Percentiles rank a stretch among this genome's conserved stretches.
Conservation (phyloP, 2,329 filamentous ascomycete species). For the Coleophoma cylindrospora region DNA sequence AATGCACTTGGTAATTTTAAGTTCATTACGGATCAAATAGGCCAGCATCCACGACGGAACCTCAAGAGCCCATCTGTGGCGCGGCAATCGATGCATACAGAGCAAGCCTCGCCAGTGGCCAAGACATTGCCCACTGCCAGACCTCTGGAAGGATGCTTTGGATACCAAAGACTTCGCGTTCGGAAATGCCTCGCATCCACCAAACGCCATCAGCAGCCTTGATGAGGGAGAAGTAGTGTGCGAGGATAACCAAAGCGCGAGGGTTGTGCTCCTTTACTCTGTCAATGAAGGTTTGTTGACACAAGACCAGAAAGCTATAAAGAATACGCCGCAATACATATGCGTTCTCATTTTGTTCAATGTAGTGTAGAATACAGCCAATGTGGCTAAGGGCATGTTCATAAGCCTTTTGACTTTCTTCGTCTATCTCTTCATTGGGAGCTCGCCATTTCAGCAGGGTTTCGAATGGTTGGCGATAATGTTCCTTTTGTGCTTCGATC, state of each 20-base stretch:
- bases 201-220: slow-evolving; percentile 25
- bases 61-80: too few species aligned
- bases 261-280: slow-evolving; percentile 4
- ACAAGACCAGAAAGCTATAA: slow-evolving; percentile 3
- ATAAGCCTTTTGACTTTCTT: slow-evolving; percentile 5
- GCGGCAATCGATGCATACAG: too few species aligned
- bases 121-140: slow-evolving; percentile 10
- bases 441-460: too few species aligned
- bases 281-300: slow-evolving; percentile 4
- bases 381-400: slow-evolving; percentile 5
- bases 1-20: too few species aligned
- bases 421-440: too few species aligned
- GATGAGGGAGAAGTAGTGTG: slow-evolving; percentile 26
- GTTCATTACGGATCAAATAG: too few species aligned
- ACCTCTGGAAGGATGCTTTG: slow-evolving; percentile 4
- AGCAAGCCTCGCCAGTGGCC: not conserved
- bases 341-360: not conserved
- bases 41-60: too few species aligned
- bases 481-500: too few species aligned
- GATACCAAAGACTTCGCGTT: slow-evolving; percentile 8
- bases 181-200: slow-evolving; percentile 25
- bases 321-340: slow-evolving; percentile 1
- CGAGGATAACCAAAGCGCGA: slow-evolving; percentile 9
- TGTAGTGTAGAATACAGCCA: slow-evolving; percentile 4
- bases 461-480: too few species aligned